phyloP scores from a whole-genome alignment of 495 filamentous ascomycete species.

The Polyplosphaeria fusca region DNA sequence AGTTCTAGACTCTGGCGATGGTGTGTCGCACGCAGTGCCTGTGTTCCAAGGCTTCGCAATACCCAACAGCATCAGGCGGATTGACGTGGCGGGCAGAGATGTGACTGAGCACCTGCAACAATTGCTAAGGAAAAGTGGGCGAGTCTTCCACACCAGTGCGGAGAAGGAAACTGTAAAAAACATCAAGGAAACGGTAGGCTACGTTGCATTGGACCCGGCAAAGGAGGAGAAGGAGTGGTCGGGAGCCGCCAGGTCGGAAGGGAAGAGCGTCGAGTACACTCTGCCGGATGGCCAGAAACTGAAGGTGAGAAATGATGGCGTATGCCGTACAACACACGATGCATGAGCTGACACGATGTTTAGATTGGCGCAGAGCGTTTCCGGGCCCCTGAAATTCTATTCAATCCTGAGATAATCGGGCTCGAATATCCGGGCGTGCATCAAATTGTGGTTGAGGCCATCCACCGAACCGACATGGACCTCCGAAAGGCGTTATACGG shows the following conservation, averaged over 20 bases:
- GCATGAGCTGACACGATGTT: constrained; percentile 17
- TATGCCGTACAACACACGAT: constrained; percentile 1
- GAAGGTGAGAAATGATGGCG: constrained; percentile 56
- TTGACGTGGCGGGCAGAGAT: constrained; percentile 97
- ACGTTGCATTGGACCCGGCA: constrained; percentile 87
- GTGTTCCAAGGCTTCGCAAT: constrained; percentile 98
- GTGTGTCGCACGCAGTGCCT: constrained; percentile 94
- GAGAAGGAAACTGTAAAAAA: constrained; percentile 96
- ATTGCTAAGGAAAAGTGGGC: constrained; percentile 85
- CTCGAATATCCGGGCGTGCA: constrained; percentile 97
- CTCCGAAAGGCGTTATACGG: constrained; percentile 89
- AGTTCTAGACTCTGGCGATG: constrained; percentile 92
- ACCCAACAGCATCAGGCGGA: constrained; percentile 86
- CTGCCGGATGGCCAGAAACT: constrained; percentile 90
- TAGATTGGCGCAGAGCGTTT: constrained; percentile 88
- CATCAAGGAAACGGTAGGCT: constrained; percentile 93
- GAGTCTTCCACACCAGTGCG: constrained; percentile 94
- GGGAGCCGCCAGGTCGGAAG: constrained; percentile 56
- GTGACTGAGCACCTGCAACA: constrained; percentile 95
- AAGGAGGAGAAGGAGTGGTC: constrained; percentile 96
- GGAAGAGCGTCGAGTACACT: constrained; percentile 77
- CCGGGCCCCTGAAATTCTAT: constrained; percentile 94
- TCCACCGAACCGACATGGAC: constrained; percentile 95
- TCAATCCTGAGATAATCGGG: constrained; percentile 94
- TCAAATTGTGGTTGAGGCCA: constrained; percentile 94